A percentile compares a stretch with the other conserved stretches of the same genome.
Evolutionary conservation across 192 early-diverging fungal species (phyloP).

Genomic region (Backusella liffmaniae): DNA sequence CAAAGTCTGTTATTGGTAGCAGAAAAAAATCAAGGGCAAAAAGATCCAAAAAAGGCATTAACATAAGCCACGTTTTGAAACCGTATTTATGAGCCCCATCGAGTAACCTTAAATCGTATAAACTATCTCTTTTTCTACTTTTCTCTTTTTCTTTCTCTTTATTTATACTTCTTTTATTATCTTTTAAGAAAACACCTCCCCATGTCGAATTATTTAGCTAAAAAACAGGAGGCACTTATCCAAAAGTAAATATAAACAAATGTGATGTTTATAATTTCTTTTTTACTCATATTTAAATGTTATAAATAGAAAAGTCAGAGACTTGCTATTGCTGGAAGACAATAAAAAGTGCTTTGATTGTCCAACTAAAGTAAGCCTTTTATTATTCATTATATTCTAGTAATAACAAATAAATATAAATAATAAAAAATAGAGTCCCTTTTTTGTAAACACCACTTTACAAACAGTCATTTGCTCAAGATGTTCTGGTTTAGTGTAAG

Average conservation of each 20-base stretch:
- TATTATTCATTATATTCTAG: background rate
- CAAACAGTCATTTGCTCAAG: conserved; percentile 49
- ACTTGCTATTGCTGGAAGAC: conserved; percentile 15
- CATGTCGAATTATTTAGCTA: conserved; percentile 40
- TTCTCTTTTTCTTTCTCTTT: conserved; percentile 2
- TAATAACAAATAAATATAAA: background rate
- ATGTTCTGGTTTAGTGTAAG: conserved; percentile 54
- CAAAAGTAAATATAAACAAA: background rate
- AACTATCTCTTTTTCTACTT: background rate
- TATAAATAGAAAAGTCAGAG: conserved; percentile 25
- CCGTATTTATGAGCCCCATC: background rate
- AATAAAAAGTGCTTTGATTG: conserved; percentile 56
- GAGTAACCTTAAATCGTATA: background rate
- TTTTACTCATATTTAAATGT: conserved; percentile 3
- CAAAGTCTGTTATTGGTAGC: too few species aligned
- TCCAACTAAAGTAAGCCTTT: conserved; percentile 41
- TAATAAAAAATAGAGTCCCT: conserved; percentile 38
- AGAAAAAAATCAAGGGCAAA: background rate
- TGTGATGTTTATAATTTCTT: conserved; percentile 14
- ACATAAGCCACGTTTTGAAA: conserved; percentile 10
- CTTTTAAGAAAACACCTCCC: background rate
- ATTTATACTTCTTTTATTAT: background rate
- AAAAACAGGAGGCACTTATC: conserved; percentile 39
- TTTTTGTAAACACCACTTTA: conserved; percentile 50
- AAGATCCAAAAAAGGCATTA: background rate